phyloP scores from a whole-genome alignment of 352 stramenopile genomes.

The Phytopythium boreale region DNA sequence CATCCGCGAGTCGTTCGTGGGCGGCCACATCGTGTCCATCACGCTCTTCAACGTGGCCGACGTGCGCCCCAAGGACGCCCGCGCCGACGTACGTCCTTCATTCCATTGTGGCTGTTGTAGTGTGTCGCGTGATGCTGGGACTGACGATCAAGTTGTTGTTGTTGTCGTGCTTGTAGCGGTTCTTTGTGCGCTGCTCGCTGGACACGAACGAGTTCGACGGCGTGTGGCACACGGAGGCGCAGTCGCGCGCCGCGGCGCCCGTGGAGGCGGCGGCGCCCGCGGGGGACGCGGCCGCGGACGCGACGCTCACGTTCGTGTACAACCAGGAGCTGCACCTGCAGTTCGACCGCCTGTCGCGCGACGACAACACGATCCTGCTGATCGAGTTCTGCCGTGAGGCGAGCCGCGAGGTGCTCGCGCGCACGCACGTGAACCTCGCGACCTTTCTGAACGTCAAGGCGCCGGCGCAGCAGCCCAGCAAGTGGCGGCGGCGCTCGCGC shows the following conservation, averaged over 20 bases:
- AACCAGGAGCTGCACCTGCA: slow-evolving; percentile 81
- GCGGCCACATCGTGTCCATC: slow-evolving; percentile 76
- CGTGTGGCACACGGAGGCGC: slow-evolving; percentile 81
- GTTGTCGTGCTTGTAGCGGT: too few relatives aligned
- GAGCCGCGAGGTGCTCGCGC: slow-evolving; percentile 75
- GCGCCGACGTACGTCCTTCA: slow-evolving; percentile 39
- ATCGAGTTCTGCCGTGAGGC: slow-evolving; percentile 75
- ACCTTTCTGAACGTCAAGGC: slow-evolving; percentile 60
- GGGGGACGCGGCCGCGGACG: slow-evolving; percentile 14
- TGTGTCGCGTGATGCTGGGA: background rate
- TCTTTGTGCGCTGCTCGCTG: slow-evolving; percentile 82
- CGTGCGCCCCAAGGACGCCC: slow-evolving; percentile 54
- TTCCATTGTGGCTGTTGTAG: background rate
- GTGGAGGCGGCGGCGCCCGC: slow-evolving; percentile 28
- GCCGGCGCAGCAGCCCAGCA: slow-evolving; percentile 4
- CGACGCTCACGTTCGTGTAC: slow-evolving; percentile 69
- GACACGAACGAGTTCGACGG: slow-evolving; percentile 84
- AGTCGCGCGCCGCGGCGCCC: slow-evolving; percentile 59
- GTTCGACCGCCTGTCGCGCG: slow-evolving; percentile 76
- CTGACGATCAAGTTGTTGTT: too few relatives aligned
- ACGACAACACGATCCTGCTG: slow-evolving; percentile 84
- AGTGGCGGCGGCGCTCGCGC: background rate
- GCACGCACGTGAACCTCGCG: slow-evolving; percentile 80
- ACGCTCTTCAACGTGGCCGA: slow-evolving; percentile 62
- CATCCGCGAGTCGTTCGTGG: slow-evolving; percentile 82